Evolutionary conservation across 2,329 filamentous ascomycete genomes (phyloP).

Genomic region (Pseudocercospora vitis): DNA sequence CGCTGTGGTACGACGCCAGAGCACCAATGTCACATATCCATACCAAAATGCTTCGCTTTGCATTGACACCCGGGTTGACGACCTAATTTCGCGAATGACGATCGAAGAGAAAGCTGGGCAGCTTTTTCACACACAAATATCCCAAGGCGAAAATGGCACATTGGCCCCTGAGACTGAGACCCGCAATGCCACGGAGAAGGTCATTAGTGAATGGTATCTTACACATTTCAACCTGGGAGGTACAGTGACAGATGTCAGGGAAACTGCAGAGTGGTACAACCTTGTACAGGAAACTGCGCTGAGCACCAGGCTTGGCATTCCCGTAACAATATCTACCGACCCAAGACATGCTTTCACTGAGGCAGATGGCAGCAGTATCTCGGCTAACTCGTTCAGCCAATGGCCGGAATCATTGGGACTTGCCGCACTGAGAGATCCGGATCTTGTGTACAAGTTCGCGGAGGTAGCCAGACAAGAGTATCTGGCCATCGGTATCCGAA

Average conservation of each 20-base stretch:
- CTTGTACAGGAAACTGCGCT: constrained; percentile 45
- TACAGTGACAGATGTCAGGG: constrained; percentile 42
- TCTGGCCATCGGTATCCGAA: constrained; percentile 45
- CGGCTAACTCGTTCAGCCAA: constrained; percentile 49
- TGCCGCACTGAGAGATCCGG: constrained; percentile 49
- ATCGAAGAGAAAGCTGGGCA: constrained; percentile 52
- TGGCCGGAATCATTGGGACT: constrained; percentile 56
- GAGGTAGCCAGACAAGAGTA: constrained; percentile 53
- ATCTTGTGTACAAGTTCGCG: constrained; percentile 49
- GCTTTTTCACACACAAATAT: constrained; percentile 47
- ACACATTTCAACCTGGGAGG: constrained; percentile 53
- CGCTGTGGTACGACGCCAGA: not conserved
- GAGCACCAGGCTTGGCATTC: constrained; percentile 52
- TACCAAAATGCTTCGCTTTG: constrained; percentile 43
- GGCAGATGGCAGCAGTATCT: constrained; percentile 47
- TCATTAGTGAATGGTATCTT: constrained; percentile 41
- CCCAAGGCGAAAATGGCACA: constrained; percentile 38
- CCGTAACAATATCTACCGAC: constrained; percentile 51
- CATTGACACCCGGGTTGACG: constrained; percentile 50
- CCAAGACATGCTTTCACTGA: constrained; percentile 50
- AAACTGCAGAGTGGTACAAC: constrained; percentile 45
- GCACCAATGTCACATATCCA: constrained; percentile 27
- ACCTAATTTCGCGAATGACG: constrained; percentile 50
- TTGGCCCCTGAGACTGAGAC: constrained; percentile 30
- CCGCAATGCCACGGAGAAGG: constrained; percentile 33